Conservation (phyloP, 768 basidiomycete species). For the Chalciporus piperatus region DNA sequence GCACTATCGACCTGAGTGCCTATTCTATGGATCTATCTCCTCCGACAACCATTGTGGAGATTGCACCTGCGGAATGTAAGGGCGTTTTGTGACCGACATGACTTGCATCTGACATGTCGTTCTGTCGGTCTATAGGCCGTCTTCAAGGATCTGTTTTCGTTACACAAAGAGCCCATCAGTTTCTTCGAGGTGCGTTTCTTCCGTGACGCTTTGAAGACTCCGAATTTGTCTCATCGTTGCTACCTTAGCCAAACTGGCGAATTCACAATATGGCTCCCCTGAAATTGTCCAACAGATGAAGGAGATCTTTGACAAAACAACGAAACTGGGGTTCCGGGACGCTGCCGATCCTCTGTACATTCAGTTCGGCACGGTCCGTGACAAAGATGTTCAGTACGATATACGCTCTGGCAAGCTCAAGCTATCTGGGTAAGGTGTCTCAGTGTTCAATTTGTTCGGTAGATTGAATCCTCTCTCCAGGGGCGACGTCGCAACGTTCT, state of each 20-base stretch:
- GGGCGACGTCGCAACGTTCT: conserved; percentile 36
- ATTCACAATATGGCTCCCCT: conserved; percentile 11
- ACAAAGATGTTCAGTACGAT: conserved; percentile 32
- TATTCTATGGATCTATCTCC: conserved; percentile 27
- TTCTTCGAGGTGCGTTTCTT: conserved; percentile 24
- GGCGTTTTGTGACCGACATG: neutral
- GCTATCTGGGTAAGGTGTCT: conserved; percentile 37
- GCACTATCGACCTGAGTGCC: conserved; percentile 39
- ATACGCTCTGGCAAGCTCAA: conserved; percentile 39
- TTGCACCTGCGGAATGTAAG: conserved; percentile 33
- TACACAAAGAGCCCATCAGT: conserved; percentile 25
- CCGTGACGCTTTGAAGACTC: neutral
- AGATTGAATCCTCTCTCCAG: too few relatives aligned
- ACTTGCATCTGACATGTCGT: neutral
- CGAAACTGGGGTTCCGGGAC: conserved; percentile 40
- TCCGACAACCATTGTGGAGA: conserved; percentile 30
- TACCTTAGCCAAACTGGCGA: neutral
- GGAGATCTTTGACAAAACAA: conserved; percentile 33
- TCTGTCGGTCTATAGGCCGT: conserved; percentile 24
- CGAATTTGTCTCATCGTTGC: neutral
- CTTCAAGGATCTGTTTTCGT: conserved; percentile 40
- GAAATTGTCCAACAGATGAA: conserved; percentile 31
- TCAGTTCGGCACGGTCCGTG: conserved; percentile 37
- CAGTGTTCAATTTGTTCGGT: too few relatives aligned
- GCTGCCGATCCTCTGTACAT: conserved; percentile 33